Base-by-base conservation (phyloP, 1,284 basidiomycete genomes). In the Hymenochaete sp. region DNA sequence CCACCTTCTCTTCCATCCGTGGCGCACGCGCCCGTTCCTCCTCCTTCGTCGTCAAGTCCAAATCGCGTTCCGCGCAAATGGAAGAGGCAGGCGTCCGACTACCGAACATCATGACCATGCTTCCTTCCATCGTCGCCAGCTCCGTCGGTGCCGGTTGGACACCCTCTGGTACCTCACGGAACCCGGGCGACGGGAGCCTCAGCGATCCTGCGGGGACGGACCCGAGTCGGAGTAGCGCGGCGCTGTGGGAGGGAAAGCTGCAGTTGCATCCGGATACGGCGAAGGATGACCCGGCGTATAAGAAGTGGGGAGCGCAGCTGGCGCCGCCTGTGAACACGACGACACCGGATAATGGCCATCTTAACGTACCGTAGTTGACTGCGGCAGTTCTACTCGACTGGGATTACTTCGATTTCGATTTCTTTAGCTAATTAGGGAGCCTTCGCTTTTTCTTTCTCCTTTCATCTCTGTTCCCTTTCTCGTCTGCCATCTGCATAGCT, bases 181-280 rank as follows among this genome's bases (percentile, higher is more conserved):
- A n/a, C n/a, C n/a, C n/a, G n/a, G 14, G 13, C 13, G 32, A 35
- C 21, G 77, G 77, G 4, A 75, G 75, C 1, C 68, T 89, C 7
- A 80, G 77, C 3, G 82, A 91, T 59, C 87, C 89, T 8, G 79
- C 84, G 8, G 70, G 74, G 27, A 66, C 70, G 43, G 86, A 92
- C 59, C 89, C 88, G 2, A 87, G 82, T 9, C 74, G 70, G 52
- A 88, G 84, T 4, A 83, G 84, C 24, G 79, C 83, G 3, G 85
- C 83, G 1, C 67, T 89, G 2, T 84, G 78, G 77, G 77, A 84
- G 58, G 90, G 89, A 51, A 84, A 78, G 59, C 68, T 92, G 16
- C 86, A 90, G 58, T 70, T 93, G 18, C 91, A 95, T 60, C 90
- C 90, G 0, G 87, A 89, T 35, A 93, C 90, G 16, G 70, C 68